Base-by-base conservation (phyloP, 257 asterid species). In the Gardenia jasminoides region DNA sequence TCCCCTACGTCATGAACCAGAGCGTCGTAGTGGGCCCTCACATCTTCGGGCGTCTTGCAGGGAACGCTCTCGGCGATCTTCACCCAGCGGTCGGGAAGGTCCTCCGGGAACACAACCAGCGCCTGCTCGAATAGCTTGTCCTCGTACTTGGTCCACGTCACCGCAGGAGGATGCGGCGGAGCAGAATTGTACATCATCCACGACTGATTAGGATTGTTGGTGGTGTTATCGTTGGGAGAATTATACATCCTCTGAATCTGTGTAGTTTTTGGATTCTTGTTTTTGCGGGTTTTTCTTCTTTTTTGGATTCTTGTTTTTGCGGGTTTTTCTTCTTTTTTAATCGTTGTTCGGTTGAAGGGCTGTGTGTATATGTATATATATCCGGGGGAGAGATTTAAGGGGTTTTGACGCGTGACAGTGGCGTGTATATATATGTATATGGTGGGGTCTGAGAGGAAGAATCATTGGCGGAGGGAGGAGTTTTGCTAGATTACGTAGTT, bases 71-170 rank as follows among this genome's bases (percentile, higher is more conserved):
- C 80, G 2, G 97, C 93, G 7, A 92, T 92, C 78, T 59, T 84
- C 56, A 75, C 82, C 97, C 97, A 92, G 75, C 95, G 86, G 82
- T 92, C 89, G 13, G 62, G 81, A 10, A 74, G 56, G 24, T 86
- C 93, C 61, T 92, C 97, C 15, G 93, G 86, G 24, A 78, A 87
- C 70, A 84, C 77, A 47, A 92, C 88, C 81, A 92, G 75, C 30
- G 91, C 92, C 75, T 83, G 82, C 86, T 92, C 97, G 39, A 92
- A 92, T 1, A 85, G 10, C 77, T 90, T 92, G 83, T 90, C 93
- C 59, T 92, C 97, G 8, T 80, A 74, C 36, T 92, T 81, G 39
- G 83, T 86, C 97, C 97, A 90, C 39, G 47, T 64, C 43, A 64
- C 7, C 4, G 12, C 7, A 12, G 22, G 8, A 13, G 41, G 41